Conservation (phyloP, 164 flowering plant species). For the Annona cherimola region DNA sequence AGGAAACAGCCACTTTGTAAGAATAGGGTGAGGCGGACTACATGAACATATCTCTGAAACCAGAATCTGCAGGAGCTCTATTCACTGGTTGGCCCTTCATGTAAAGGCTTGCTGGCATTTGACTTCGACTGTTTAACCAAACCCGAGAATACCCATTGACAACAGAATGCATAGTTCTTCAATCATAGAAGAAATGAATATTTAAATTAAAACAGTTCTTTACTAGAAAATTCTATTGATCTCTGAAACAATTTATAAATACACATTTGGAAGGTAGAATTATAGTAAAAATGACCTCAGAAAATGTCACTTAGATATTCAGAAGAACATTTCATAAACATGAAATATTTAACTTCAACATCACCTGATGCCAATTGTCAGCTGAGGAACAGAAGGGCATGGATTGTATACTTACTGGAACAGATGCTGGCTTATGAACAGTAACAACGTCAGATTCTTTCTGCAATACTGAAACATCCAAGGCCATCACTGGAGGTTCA, state of each 20-base stretch:
- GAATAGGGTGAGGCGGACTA: too few species aligned
- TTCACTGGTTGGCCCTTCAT: too few species aligned
- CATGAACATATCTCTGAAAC: too few species aligned
- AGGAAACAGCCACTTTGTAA: too few species aligned
- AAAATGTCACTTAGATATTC: neutral
- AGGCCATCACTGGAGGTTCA: constrained; percentile 92
- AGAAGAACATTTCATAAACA: neutral
- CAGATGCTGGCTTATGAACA: constrained; percentile 83
- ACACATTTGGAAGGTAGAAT: neutral
- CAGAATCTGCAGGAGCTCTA: too few species aligned
- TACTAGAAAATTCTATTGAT: too few species aligned
- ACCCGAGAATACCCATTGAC: neutral
- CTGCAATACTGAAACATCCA: constrained; percentile 51
- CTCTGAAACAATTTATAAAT: too few species aligned
- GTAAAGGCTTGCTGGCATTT: too few species aligned
- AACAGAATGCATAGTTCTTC: neutral
- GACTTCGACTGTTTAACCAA: neutral
- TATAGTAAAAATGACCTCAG: neutral
- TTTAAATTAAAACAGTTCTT: too few species aligned
- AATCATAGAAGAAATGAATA: neutral
- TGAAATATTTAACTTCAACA: too few species aligned
- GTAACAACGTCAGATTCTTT: constrained; percentile 70
- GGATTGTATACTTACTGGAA: constrained; percentile 61
- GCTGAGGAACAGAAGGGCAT: neutral
- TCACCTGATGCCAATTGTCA: neutral